Evolutionary conservation across 2,329 filamentous ascomycete species (phyloP).

Genomic region (Talaromyces funiculosus): DNA sequence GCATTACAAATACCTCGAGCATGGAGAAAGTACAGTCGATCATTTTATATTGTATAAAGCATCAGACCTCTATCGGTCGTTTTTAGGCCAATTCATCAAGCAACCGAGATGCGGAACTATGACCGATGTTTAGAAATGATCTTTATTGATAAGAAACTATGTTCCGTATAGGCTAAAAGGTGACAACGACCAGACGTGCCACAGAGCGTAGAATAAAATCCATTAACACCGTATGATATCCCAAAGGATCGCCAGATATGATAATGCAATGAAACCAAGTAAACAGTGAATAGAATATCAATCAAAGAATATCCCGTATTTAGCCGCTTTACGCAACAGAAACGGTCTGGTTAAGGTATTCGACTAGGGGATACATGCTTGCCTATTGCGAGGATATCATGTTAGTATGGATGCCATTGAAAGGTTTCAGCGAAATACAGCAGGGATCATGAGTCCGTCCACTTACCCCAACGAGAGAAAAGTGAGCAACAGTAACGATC

Average conservation of each 20-base stretch:
- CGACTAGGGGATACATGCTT: slow-evolving; percentile 19
- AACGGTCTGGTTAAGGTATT: slow-evolving; percentile 24
- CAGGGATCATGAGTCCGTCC: too few species aligned
- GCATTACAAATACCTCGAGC: too few species aligned
- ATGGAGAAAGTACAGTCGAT: too few species aligned
- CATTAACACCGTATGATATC: not conserved
- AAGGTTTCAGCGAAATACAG: slow-evolving; percentile 9
- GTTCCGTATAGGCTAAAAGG: too few species aligned
- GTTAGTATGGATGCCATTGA: not conserved
- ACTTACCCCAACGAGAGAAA: slow-evolving; percentile 28
- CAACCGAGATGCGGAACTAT: too few species aligned
- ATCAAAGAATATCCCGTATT: too few species aligned
- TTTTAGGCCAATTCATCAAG: too few species aligned
- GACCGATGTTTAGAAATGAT: too few species aligned
- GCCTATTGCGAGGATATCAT: slow-evolving; percentile 16
- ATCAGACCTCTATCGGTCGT: too few species aligned
- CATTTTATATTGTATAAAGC: too few species aligned
- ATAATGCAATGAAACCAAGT: not conserved
- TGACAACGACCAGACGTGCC: not conserved
- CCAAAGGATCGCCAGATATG: not conserved
- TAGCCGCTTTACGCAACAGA: slow-evolving; percentile 17
- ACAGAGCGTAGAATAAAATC: not conserved
- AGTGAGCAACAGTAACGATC: slow-evolving; percentile 26
- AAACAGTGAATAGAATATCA: not conserved
- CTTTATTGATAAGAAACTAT: too few species aligned